Conservation (phyloP, 1,139 yeast species). For the Pneumocystis murina region DNA sequence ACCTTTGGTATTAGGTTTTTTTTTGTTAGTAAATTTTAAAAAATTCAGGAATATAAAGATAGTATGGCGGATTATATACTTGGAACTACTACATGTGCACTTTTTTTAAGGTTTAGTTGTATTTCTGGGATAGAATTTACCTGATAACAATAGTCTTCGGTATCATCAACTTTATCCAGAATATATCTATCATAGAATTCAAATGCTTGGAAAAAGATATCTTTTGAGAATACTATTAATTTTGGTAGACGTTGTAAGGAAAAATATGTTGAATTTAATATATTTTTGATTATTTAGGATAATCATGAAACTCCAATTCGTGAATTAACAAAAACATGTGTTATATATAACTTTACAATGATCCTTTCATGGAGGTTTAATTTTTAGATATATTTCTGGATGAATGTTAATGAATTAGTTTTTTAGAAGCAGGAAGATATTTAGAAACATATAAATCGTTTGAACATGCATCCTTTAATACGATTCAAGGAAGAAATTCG, state of each 20-base stretch:
- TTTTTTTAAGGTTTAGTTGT: constrained; percentile 36
- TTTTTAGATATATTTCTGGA: background rate
- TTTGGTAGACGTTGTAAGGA: constrained; percentile 54
- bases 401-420: background rate
- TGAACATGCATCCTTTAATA: constrained; percentile 23
- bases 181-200: constrained; percentile 58
- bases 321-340: constrained; percentile 53
- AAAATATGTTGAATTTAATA: background rate
- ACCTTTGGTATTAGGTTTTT: constrained; percentile 17
- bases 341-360: constrained; percentile 56
- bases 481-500: constrained; percentile 32
- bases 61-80: constrained; percentile 46
- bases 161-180: constrained; percentile 80
- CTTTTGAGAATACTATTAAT: constrained; percentile 51
- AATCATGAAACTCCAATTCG: constrained; percentile 55
- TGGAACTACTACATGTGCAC: constrained; percentile 49
- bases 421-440: constrained; percentile 76
- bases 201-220: constrained; percentile 35
- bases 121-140: background rate
- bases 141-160: constrained; percentile 32
- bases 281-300: background rate
- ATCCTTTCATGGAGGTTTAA: constrained; percentile 56
- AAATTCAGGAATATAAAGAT: constrained; percentile 33
- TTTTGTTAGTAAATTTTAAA: too few relatives aligned
- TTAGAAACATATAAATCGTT: constrained; percentile 27